Evolutionary conservation across 768 basidiomycete species (phyloP).

Genomic region (Russula griseocarnosa): DNA sequence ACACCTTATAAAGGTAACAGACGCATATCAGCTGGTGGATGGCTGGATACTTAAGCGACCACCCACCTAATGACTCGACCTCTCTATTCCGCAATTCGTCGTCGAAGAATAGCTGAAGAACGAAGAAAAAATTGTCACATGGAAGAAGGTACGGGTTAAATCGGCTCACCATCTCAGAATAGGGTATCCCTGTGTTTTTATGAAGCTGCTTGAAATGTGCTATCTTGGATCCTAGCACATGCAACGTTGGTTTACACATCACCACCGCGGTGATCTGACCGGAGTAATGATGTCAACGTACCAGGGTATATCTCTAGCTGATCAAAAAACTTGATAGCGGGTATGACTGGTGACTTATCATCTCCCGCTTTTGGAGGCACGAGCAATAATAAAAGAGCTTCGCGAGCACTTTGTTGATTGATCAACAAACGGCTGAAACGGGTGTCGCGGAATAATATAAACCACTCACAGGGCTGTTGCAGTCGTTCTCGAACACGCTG

Average conservation of each 20-base stretch:
- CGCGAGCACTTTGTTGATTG: conserved; percentile 52
- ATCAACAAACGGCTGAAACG: background rate
- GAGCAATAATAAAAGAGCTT: conserved; percentile 64
- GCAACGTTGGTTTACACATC: background rate
- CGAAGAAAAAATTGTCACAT: background rate
- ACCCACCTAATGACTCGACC: conserved; percentile 42
- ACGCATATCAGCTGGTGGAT: background rate
- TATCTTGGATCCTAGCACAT: conserved; percentile 65
- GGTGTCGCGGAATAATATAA: background rate
- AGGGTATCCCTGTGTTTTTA: conserved; percentile 68
- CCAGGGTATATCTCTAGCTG: conserved; percentile 74
- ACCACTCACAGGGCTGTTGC: conserved; percentile 61
- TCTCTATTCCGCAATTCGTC: conserved; percentile 20
- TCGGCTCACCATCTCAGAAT: conserved; percentile 66
- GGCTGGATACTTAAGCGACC: background rate
- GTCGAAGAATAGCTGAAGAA: conserved; percentile 17
- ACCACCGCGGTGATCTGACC: background rate
- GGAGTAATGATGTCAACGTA: conserved; percentile 28
- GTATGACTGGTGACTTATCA: conserved; percentile 35
- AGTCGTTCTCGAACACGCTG: conserved; percentile 70
- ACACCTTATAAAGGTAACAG: conserved; percentile 49
- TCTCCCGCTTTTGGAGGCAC: conserved; percentile 43
- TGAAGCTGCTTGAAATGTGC: conserved; percentile 40
- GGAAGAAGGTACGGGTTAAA: background rate
- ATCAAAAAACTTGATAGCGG: conserved; percentile 62